Base-by-base conservation (phyloP, 148 eudicot genomes). In the Fagopyrum homotropicum region DNA sequence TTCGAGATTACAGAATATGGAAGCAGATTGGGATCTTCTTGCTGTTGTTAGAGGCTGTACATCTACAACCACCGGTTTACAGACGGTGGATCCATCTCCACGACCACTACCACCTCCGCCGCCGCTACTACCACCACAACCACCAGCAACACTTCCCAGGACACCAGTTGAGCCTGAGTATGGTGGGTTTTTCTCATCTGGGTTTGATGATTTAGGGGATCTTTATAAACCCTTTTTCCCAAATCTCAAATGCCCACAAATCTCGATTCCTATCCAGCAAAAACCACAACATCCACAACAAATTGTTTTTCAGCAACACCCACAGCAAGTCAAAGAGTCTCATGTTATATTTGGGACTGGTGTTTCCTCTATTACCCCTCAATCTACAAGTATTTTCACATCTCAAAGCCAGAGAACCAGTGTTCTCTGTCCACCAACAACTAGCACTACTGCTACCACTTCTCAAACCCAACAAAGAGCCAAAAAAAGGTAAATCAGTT, bases 31-130 rank as follows among this genome's bases (percentile, higher is more conserved):
- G 93, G 93, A 87, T 82, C 89, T 89, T 2, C 86, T 82, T 4
- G 93, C 93, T 48, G 89, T 89, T 68, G 90, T 89, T 80, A 80
- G 93, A 81, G 80, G 89, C 84, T 82, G 85, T 86, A 56, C 79
- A 73, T 43, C 86, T 52, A 16, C 84, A 40, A 7, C 77, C 11
- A 10, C 72, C 56, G 66, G 46, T 26, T 60, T 60, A 7, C 66
- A 9, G 66, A 12, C 78, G 59, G 45, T 52, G 16, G 80, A 69
- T 76, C 59, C 59, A 35, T 51, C 43, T 51, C 2, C 76, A 22
- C 6, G 51, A 35, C 26, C 40, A 2, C 40, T 35, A 1, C 40
- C 40, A 35, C 40, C 40, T 35, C 54, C 68, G 22, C 15, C 68
- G 30, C 68, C 63, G 9, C 22, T 30, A n/a, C 51, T 35, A 30